Conservation (phyloP, 768 basidiomycete genomes). For the Mycena pura region DNA sequence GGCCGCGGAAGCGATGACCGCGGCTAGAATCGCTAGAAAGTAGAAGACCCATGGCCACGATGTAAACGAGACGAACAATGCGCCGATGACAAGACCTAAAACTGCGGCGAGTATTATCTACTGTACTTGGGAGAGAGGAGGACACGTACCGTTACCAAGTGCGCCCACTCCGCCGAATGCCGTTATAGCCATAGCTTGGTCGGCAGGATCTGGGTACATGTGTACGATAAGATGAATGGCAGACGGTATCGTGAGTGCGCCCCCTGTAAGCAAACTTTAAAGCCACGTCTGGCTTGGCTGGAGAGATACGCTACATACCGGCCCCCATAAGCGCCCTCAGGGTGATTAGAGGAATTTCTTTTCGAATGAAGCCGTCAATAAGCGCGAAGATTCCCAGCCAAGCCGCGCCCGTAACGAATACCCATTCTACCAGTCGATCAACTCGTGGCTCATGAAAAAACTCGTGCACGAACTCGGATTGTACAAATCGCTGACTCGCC, state of each 20-base stretch:
- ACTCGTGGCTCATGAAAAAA: constrained; percentile 42
- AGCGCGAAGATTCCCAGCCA: constrained; percentile 52
- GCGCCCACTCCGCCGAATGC: constrained; percentile 54
- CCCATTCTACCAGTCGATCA: not conserved
- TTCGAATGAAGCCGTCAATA: constrained; percentile 51
- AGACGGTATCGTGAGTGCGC: constrained; percentile 58
- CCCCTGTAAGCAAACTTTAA: constrained; percentile 38
- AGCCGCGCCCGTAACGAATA: constrained; percentile 33
- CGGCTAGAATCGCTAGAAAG: constrained; percentile 47
- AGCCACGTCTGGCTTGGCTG: not conserved
- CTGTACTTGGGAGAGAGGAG: not conserved
- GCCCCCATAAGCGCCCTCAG: constrained; percentile 60
- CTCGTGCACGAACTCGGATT: constrained; percentile 45
- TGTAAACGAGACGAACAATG: constrained; percentile 45
- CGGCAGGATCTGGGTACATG: constrained; percentile 52
- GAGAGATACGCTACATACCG: constrained; percentile 43
- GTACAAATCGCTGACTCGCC: constrained; percentile 46
- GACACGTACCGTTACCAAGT: constrained; percentile 48
- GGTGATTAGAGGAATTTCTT: constrained; percentile 55
- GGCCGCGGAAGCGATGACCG: constrained; percentile 28
- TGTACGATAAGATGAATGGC: constrained; percentile 57
- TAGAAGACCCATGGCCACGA: constrained; percentile 62
- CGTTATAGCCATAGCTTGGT: constrained; percentile 56
- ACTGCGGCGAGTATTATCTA: constrained; percentile 30
- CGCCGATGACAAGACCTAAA: constrained; percentile 51